phyloP scores from a whole-genome alignment of 1,284 basidiomycete genomes.

The Ganoderma lingzhi region DNA sequence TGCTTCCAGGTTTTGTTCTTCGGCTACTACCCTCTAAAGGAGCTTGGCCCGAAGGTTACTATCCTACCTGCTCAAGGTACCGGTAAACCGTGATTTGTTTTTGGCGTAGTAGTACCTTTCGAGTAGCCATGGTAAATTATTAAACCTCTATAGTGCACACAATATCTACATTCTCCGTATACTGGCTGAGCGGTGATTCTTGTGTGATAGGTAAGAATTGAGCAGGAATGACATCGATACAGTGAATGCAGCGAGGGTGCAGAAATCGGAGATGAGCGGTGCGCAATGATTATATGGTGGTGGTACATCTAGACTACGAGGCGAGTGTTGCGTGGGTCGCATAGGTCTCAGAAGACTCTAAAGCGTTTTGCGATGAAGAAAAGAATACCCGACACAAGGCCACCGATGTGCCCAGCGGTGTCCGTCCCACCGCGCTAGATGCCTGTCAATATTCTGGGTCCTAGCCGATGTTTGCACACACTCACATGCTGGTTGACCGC shows the following conservation, averaged over 20 bases:
- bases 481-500: conserved; percentile 52
- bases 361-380: conserved; percentile 52
- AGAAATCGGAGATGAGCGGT: background rate
- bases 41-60: conserved; percentile 55
- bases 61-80: conserved; percentile 26
- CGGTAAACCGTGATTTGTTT: background rate
- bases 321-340: background rate
- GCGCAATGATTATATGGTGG: background rate
- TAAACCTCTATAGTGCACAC: conserved; percentile 1
- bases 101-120: background rate
- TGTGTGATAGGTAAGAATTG: background rate
- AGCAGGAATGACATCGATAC: background rate
- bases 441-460: conserved; percentile 11
- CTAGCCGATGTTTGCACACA: conserved; percentile 35
- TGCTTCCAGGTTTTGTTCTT: conserved; percentile 91
- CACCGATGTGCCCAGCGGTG: conserved; percentile 84
- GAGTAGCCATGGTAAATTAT: conserved; percentile 17
- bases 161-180: background rate
- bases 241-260: conserved; percentile 1
- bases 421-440: conserved; percentile 60
- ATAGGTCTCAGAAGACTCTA: conserved; percentile 31
- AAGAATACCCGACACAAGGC: conserved; percentile 72
- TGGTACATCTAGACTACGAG: background rate
- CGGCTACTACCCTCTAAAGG: conserved; percentile 75
- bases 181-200: background rate